phyloP scores from a whole-genome alignment of 768 basidiomycete species.

The Naganishia kalamii region DNA sequence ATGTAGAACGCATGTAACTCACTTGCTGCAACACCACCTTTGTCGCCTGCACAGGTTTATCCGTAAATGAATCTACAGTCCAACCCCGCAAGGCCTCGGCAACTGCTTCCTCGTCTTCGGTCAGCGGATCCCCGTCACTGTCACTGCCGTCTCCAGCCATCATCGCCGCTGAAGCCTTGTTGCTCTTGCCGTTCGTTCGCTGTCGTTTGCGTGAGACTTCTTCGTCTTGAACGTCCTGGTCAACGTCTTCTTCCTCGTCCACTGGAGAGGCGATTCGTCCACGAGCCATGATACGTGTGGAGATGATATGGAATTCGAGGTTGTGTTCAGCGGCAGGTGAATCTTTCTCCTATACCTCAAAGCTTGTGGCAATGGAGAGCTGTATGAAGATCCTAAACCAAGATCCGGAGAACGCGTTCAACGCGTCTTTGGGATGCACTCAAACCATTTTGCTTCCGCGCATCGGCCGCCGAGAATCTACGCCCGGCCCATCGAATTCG shows the following conservation, averaged over 20 bases:
- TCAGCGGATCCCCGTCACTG: not conserved
- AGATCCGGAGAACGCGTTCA: no score
- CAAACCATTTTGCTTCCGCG: no score
- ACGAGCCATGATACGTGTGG: not conserved
- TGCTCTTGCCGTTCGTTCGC: not conserved
- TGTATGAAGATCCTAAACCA: no score
- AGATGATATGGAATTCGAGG: not conserved
- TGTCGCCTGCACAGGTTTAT: not conserved
- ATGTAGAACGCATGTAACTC: not conserved
- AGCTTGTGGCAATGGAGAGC: no score
- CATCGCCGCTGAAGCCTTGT: not conserved
- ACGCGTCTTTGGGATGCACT: no score
- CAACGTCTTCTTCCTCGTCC: not conserved
- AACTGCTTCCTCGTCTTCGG: conserved; percentile 7
- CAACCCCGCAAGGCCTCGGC: not conserved
- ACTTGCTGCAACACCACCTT: not conserved
- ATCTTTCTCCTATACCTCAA: no score
- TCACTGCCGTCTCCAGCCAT: conserved; percentile 10
- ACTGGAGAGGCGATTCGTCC: conserved; percentile 1
- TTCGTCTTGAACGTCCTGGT: not conserved
- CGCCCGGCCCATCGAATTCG: no score
- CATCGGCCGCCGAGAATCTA: no score
- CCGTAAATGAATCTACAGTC: conserved; percentile 6
- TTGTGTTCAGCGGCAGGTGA: no score
- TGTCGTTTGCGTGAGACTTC: conserved; percentile 2